phyloP scores from a whole-genome alignment of 192 early-diverging fungal species.

The Cetraspora pellucida region DNA sequence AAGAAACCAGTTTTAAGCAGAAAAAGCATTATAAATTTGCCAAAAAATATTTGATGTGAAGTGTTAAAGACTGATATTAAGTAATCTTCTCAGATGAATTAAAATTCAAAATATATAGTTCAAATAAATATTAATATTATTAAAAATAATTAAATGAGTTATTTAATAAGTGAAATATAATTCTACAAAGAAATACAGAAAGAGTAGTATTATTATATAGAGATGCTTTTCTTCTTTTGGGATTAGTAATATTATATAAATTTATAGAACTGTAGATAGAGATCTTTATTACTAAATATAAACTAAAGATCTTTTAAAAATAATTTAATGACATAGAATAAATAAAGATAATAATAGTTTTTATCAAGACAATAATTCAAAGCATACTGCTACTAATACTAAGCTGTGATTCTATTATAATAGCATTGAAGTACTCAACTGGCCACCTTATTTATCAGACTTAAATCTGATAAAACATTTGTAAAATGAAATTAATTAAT shows the following conservation, averaged over 20 bases:
- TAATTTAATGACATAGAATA: slow-evolving; percentile 1
- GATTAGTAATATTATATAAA: slow-evolving; percentile 21
- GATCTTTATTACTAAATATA: slow-evolving; percentile 23
- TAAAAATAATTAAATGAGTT: slow-evolving; percentile 18
- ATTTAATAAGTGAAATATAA: slow-evolving; percentile 22
- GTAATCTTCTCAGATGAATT: slow-evolving; percentile 47
- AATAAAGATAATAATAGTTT: slow-evolving; percentile 27
- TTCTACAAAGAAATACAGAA: slow-evolving; percentile 40
- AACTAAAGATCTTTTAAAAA: slow-evolving; percentile 15
- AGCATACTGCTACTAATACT: not conserved
- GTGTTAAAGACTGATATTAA: slow-evolving; percentile 40
- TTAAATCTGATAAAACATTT: not conserved
- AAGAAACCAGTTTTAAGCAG: slow-evolving; percentile 21
- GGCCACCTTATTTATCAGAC: slow-evolving; percentile 6
- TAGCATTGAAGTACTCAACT: not conserved
- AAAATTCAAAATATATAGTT: slow-evolving; percentile 43
- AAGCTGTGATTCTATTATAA: not conserved
- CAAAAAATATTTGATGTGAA: slow-evolving; percentile 37
- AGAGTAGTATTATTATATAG: slow-evolving; percentile 41
- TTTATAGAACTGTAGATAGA: slow-evolving; percentile 31
- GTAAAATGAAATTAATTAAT: not conserved
- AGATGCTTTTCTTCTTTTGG: slow-evolving; percentile 37
- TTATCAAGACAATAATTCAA: slow-evolving; percentile 38
- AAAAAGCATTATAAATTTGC: slow-evolving; percentile 26
- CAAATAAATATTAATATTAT: slow-evolving; percentile 40